Conservation (phyloP, 306 rosid species). For the Canavalia gladiata region DNA sequence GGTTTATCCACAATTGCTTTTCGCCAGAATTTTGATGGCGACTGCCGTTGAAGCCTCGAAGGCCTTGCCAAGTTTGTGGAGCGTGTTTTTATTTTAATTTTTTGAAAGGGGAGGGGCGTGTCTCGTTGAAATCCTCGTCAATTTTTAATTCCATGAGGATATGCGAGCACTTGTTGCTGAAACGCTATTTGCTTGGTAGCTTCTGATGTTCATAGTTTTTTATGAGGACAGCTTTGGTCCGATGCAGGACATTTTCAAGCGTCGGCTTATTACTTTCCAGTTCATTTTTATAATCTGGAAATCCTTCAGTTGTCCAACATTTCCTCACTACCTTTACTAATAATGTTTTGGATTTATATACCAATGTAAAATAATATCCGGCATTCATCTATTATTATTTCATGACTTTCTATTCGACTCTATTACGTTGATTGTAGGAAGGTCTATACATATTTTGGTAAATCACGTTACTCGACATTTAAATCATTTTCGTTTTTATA, state of each 20-base stretch:
- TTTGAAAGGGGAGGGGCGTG: background rate
- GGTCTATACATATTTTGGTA: no score
- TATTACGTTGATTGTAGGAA: no score
- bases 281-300: background rate
- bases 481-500: no score
- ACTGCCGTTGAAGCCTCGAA: constrained; percentile 29
- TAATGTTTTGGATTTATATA: background rate
- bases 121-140: background rate
- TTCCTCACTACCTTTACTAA: background rate
- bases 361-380: background rate
- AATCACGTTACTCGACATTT: no score
- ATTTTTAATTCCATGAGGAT: background rate
- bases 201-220: constrained; percentile 17
- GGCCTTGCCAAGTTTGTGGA: constrained; percentile 23
- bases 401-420: no score
- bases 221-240: background rate
- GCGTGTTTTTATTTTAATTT: background rate
- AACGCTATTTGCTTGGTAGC: constrained; percentile 4
- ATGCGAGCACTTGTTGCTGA: constrained; percentile 1
- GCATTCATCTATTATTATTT: no score
- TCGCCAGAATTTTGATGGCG: constrained; percentile 19
- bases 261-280: background rate
- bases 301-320: background rate
- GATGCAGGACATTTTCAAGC: background rate
- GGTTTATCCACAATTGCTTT: background rate